Evolutionary conservation across 768 basidiomycete species (phyloP).

Genomic region (Gyrodon lividus): DNA sequence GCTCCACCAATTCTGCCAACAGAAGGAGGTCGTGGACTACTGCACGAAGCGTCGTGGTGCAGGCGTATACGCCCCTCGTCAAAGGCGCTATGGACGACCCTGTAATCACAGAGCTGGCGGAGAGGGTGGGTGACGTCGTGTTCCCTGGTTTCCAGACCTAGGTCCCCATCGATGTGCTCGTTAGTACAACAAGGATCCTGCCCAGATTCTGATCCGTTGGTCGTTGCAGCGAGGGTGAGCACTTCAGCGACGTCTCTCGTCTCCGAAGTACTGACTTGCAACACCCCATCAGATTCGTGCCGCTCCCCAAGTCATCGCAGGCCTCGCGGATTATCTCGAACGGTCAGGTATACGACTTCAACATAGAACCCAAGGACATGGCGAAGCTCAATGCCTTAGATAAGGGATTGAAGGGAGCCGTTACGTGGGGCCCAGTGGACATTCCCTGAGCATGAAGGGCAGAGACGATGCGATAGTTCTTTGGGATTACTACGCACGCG

Average conservation of each 20-base stretch:
- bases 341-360: conserved; percentile 45
- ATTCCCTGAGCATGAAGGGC: background rate
- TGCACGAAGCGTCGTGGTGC: conserved; percentile 39
- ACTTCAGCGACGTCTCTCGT: conserved; percentile 15
- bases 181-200: conserved; percentile 55
- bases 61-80: conserved; percentile 41
- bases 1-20: conserved; percentile 39
- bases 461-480: background rate
- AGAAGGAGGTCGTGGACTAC: conserved; percentile 31
- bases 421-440: conserved; percentile 51
- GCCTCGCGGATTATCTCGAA: conserved; percentile 44
- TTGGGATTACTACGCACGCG: too few relatives aligned
- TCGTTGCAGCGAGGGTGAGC: conserved; percentile 71
- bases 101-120: conserved; percentile 47
- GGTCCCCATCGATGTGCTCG: background rate
- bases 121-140: conserved; percentile 42
- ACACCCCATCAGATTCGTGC: conserved; percentile 36
- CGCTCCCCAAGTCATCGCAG: conserved; percentile 49
- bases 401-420: conserved; percentile 41
- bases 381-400: conserved; percentile 42
- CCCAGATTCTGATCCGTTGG: conserved; percentile 85
- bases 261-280: background rate
- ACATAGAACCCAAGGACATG: conserved; percentile 44
- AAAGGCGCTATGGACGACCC: conserved; percentile 44
- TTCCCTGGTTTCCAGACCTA: too few relatives aligned